phyloP scores from a whole-genome alignment of 768 basidiomycete genomes.

The Pulveroboletus sp. region DNA sequence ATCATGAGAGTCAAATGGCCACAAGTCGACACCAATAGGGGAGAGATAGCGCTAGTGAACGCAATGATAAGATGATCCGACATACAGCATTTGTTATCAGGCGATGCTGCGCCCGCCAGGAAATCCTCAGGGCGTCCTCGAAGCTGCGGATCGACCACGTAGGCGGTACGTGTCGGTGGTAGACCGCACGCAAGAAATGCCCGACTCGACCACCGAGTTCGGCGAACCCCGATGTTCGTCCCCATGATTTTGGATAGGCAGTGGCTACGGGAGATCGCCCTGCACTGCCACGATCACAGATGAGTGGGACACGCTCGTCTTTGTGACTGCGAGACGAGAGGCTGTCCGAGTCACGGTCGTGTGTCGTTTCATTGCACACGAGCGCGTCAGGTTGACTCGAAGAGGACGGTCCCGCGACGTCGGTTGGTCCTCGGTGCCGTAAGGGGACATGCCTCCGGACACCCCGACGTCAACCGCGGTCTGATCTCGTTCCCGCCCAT shows the following conservation, averaged over 20 bases:
- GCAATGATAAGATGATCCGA: not conserved
- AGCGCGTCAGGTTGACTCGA: not conserved
- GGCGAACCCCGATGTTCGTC: not conserved
- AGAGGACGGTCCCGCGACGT: constrained; percentile 2
- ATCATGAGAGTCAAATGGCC: not conserved
- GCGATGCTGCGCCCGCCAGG: not conserved
- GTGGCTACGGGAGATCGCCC: not conserved
- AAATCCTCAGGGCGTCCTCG: not conserved
- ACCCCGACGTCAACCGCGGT: constrained; percentile 2
- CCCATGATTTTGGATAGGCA: not conserved
- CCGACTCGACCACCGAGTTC: not conserved
- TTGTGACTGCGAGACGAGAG: not conserved
- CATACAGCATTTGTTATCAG: not conserved
- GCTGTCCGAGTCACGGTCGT: not conserved
- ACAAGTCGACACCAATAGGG: too few species aligned
- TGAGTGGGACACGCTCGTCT: too few species aligned
- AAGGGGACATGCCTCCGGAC: constrained; percentile 11
- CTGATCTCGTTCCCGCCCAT: not conserved
- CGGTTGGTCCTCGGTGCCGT: constrained; percentile 4
- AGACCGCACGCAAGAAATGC: too few species aligned
- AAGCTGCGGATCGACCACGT: not conserved
- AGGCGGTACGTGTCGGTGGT: not conserved
- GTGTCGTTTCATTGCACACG: not conserved
- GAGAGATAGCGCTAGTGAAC: too few species aligned
- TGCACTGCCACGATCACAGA: constrained; percentile 3